Percentiles rank a stretch among this genome's conserved stretches.
Evolutionary conservation across 495 filamentous ascomycete genomes (phyloP).

Genomic region (Physcia stellaris): DNA sequence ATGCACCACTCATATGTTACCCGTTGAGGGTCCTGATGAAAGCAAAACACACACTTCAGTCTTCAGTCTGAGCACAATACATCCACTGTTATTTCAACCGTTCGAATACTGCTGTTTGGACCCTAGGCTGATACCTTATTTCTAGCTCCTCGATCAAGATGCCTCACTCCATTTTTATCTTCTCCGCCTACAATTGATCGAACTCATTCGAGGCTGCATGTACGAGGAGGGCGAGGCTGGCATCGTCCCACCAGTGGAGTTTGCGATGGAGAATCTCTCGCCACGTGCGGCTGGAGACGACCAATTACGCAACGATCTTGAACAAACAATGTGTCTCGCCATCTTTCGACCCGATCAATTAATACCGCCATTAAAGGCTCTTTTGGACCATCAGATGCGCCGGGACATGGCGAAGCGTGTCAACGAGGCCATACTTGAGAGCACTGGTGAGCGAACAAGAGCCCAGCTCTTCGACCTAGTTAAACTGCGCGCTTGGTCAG

Average conservation of each 20-base stretch:
- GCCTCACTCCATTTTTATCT: slow-evolving; percentile 80
- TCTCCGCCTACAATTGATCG: slow-evolving; percentile 80
- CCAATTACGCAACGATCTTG: slow-evolving; percentile 74
- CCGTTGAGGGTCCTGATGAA: slow-evolving; percentile 78
- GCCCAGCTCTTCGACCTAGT: slow-evolving; percentile 69
- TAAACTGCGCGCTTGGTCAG: slow-evolving; percentile 72
- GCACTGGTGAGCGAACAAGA: slow-evolving; percentile 56
- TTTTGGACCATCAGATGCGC: slow-evolving; percentile 73
- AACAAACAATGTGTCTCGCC: slow-evolving; percentile 82
- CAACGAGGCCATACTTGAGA: slow-evolving; percentile 72
- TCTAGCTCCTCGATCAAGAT: slow-evolving; percentile 76
- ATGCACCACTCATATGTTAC: slow-evolving; percentile 99
- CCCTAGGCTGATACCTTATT: slow-evolving; percentile 17
- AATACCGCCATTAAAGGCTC: slow-evolving; percentile 54
- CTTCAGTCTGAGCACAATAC: slow-evolving; percentile 73
- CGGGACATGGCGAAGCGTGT: slow-evolving; percentile 67
- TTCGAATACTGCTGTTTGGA: neutral
- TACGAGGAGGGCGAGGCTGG: slow-evolving; percentile 45
- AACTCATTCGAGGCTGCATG: slow-evolving; percentile 72
- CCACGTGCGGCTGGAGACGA: slow-evolving; percentile 73
- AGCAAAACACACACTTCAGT: slow-evolving; percentile 90
- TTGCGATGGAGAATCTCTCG: slow-evolving; percentile 75
- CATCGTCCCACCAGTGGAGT: slow-evolving; percentile 69
- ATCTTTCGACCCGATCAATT: slow-evolving; percentile 73
- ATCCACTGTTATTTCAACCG: slow-evolving; percentile 6